These are phyloP conservation scores for Plectosphaerella cucumerina DNA, from an alignment of 2,329 filamentous ascomycete genomes.

Conservation along the genomic window DNA sequence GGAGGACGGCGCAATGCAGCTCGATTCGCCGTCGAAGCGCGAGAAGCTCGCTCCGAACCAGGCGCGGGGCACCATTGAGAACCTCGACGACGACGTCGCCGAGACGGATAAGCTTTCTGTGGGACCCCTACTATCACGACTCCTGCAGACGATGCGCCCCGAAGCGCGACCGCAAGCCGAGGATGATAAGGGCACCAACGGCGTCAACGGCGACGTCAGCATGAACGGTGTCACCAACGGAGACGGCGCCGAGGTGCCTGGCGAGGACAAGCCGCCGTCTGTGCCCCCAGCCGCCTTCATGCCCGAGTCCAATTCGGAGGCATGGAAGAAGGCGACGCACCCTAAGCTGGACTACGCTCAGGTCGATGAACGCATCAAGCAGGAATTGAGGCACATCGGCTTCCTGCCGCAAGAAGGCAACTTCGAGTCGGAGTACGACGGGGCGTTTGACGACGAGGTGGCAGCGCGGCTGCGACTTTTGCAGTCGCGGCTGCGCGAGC, in stretches of 20 bases:
- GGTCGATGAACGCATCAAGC: conserved; percentile 85
- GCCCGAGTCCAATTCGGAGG: conserved; percentile 68
- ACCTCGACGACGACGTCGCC: conserved; percentile 79
- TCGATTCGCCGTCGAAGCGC: conserved; percentile 60
- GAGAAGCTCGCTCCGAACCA: conserved; percentile 75
- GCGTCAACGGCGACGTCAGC: conserved; percentile 48
- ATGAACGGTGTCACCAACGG: conserved; percentile 49
- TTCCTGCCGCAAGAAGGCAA: conserved; percentile 65
- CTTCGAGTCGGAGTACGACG: conserved; percentile 73
- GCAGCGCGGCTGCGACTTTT: conserved; percentile 83
- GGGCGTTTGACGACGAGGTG: conserved; percentile 90
- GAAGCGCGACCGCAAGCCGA: conserved; percentile 55
- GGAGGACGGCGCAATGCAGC: conserved; percentile 76
- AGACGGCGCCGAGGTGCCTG: conserved; percentile 32
- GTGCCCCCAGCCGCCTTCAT: conserved; percentile 72
- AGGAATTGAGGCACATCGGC: conserved; percentile 86
- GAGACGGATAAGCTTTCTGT: conserved; percentile 88
- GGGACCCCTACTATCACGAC: conserved; percentile 76
- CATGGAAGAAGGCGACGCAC: conserved; percentile 74
- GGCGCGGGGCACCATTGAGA: conserved; percentile 78
- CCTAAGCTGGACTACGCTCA: conserved; percentile 78
- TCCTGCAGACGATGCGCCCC: conserved; percentile 77
- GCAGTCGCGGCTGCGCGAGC: conserved; percentile 75
- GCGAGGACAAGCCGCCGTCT: conserved; percentile 30
- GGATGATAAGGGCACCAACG: conserved; percentile 55